Evolutionary conservation across 225 moss, liverwort and hornwort genomes (phyloP), one percentile per base, ranked within the genome.

Genomic region (Straminergon stramineum): DNA sequence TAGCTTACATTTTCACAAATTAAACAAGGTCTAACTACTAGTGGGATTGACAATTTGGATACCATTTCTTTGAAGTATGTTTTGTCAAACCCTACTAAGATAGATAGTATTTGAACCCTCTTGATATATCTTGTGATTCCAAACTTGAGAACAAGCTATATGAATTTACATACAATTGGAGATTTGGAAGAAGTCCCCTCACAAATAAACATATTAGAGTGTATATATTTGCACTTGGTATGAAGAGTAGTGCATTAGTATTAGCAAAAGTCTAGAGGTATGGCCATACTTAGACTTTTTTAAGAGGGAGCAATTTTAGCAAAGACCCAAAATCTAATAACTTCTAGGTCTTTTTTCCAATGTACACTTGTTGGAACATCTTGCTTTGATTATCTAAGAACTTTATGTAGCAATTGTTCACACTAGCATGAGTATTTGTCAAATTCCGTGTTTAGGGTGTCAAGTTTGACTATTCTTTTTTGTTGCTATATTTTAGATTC

Each of bases 301-400:
- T 4, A 30, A 63, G 63, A 63, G 4, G 10, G 3, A 67, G 3
- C 1, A 65, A 5, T 17, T 65, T 65, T 20, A 34, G 19, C 19
- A 19, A 34, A 13, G 22, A 14, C 7, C 15, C 30, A 16, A 63
- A 28, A 63, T 28, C 12, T 26, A 13, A 63, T 63, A 63, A 63
- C 10, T 63, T 63, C 55, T 30, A 28, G 30, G 6, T 63, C 7
- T 30, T 7, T 30, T 66, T 66, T 66, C 19, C 18, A 66, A 10
- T 1, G 0, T 3, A 35, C 3, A 0, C 0, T 63, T 63, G 15
- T 63, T 2, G 2, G 8, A 21, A 12, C 10, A 0, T 12, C 21
- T 68, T 68, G 6, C 21, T 68, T 37, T 68, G 11, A 37, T 68
- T 37, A 68, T 21, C 8, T 21, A 11, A 37, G 17, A 68, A 37